phyloP scores from a whole-genome alignment of 2,329 filamentous ascomycete species.

The Cladosporium austrohemisphaericum region DNA sequence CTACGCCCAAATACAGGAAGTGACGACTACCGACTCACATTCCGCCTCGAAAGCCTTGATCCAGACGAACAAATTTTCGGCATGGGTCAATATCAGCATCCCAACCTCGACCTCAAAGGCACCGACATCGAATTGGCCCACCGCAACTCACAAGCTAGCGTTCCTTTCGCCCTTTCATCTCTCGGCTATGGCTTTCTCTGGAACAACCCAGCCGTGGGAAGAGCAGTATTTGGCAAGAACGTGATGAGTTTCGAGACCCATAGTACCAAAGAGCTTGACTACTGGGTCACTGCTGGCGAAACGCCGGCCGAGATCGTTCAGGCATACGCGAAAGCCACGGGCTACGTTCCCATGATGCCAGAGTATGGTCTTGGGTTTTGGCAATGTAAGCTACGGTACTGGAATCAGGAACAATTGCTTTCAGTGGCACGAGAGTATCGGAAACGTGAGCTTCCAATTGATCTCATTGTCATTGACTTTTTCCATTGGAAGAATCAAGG shows the following conservation, averaged over 20 bases:
- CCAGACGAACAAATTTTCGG: conserved; percentile 60
- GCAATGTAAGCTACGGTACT: conserved; percentile 65
- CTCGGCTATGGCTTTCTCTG: conserved; percentile 62
- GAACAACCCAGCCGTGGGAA: conserved; percentile 62
- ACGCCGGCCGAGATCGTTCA: conserved; percentile 54
- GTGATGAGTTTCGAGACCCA: conserved; percentile 59
- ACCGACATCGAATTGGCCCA: conserved; percentile 62
- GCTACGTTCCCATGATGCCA: conserved; percentile 63
- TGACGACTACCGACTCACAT: conserved; percentile 55
- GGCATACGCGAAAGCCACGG: conserved; percentile 55
- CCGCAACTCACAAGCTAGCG: conserved; percentile 62
- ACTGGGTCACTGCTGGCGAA: conserved; percentile 60
- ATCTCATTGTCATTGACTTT: conserved; percentile 65
- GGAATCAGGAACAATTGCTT: conserved; percentile 62
- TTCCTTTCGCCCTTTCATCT: conserved; percentile 60
- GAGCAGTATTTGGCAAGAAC: conserved; percentile 59
- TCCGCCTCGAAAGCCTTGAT: conserved; percentile 54
- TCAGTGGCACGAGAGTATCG: conserved; percentile 59
- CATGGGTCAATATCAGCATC: conserved; percentile 68
- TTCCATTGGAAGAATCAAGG: conserved; percentile 66
- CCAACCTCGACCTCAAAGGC: conserved; percentile 60
- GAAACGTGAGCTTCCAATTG: conserved; percentile 53
- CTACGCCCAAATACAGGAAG: conserved; percentile 52
- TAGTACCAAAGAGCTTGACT: conserved; percentile 57
- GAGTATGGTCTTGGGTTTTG: conserved; percentile 66